These are phyloP conservation scores for Vitis rotundifolia DNA, from an alignment of 164 flowering plant species.

Conservation along the genomic window DNA sequence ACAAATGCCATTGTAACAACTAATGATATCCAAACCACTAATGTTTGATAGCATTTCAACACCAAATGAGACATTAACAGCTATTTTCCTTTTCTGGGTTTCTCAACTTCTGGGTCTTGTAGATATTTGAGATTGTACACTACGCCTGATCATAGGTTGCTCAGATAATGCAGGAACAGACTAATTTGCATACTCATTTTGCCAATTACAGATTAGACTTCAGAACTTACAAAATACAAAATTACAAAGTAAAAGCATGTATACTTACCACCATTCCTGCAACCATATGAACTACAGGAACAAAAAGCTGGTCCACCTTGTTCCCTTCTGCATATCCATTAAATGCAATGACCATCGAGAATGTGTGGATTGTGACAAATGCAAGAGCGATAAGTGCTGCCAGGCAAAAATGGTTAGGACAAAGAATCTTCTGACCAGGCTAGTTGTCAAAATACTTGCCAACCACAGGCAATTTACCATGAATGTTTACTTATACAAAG, in stretches of 20 bases:
- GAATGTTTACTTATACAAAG: background rate
- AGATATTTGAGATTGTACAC: background rate
- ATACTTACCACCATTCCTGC: slow-evolving; percentile 69
- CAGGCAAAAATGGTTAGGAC: slow-evolving; percentile 13
- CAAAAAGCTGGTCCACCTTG: slow-evolving; percentile 69
- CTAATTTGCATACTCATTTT: too few relatives aligned
- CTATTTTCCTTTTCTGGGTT: background rate
- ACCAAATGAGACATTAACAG: background rate
- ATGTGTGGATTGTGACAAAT: slow-evolving; percentile 91
- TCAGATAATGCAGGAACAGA: background rate
- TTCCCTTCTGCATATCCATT: slow-evolving; percentile 82
- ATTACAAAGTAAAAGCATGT: too few relatives aligned
- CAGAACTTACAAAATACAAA: background rate
- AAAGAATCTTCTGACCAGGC: background rate
- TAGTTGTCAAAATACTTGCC: background rate
- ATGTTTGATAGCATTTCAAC: background rate
- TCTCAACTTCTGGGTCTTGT: background rate
- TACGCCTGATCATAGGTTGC: background rate
- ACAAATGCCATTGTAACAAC: background rate
- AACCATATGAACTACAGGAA: slow-evolving; percentile 74
- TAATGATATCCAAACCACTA: background rate
- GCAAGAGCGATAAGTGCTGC: slow-evolving; percentile 89
- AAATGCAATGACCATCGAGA: slow-evolving; percentile 97
- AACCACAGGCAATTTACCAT: background rate
- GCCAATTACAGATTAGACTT: background rate